A percentile compares a stretch with the other conserved stretches of the same genome.
phyloP scores from a whole-genome alignment of 2,329 filamentous ascomycete genomes.

The Pseudonectria foliicola region DNA sequence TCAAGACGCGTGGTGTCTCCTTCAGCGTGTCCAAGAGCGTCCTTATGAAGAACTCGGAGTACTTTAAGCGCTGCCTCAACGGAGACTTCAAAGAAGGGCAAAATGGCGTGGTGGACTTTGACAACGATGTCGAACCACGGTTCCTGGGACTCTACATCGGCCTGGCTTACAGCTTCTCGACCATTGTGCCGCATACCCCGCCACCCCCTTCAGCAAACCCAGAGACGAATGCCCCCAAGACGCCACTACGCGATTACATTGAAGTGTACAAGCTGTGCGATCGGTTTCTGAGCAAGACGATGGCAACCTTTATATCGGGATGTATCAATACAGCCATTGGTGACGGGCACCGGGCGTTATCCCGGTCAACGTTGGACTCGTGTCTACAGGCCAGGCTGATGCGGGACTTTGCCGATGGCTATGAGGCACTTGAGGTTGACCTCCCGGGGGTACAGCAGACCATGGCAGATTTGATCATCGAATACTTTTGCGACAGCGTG shows the following conservation, averaged over 20 bases:
- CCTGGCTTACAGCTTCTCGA: conserved; percentile 27
- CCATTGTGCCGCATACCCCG: conserved; percentile 23
- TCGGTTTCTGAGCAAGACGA: conserved; percentile 24
- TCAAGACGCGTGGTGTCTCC: conserved; percentile 22
- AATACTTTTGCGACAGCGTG: conserved; percentile 28
- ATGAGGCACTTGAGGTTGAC: conserved; percentile 22
- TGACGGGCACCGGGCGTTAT: conserved; percentile 27
- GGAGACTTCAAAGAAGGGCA: conserved; percentile 22
- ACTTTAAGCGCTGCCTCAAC: conserved; percentile 24
- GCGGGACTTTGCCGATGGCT: conserved; percentile 29
- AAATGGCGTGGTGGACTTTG: conserved; percentile 21
- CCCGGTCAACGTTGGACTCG: conserved; percentile 19
- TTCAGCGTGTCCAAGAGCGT: conserved; percentile 25
- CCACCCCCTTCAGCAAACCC: conserved; percentile 19
- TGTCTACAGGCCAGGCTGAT: conserved; percentile 23
- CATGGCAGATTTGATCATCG: conserved; percentile 19
- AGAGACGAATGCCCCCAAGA: conserved; percentile 17
- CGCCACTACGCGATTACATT: conserved; percentile 25
- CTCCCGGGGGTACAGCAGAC: conserved; percentile 15
- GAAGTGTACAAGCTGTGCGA: conserved; percentile 32
- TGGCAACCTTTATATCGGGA: conserved; percentile 22
- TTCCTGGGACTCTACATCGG: conserved; percentile 29
- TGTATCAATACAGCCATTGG: conserved; percentile 25
- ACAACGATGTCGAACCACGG: conserved; percentile 25
- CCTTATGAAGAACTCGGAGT: conserved; percentile 26